Percentiles rank a stretch among this genome's conserved stretches.
Evolutionary conservation across 108 stramenopile genomes (phyloP).

Genomic region (Pelagomonas calceolata): DNA sequence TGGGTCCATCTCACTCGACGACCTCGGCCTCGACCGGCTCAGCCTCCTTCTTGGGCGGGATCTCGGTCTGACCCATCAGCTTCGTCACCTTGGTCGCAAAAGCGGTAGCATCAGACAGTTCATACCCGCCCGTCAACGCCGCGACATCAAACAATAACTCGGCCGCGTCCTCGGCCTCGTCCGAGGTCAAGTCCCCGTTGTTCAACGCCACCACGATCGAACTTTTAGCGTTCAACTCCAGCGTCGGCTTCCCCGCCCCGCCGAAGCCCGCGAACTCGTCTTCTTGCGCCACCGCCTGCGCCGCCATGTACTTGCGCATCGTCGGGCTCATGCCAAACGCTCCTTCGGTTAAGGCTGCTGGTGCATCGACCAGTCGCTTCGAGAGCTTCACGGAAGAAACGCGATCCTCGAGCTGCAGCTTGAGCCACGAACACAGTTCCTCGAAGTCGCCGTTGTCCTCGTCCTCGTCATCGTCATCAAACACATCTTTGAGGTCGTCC

Average conservation of each 20-base stretch:
- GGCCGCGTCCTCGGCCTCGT: slow-evolving; percentile 60
- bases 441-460: slow-evolving; percentile 58
- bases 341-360: slow-evolving; percentile 82
- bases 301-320: slow-evolving; percentile 95
- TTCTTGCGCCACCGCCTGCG: slow-evolving; percentile 80
- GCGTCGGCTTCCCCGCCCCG: slow-evolving; percentile 72
- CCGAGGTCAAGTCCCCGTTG: slow-evolving; percentile 39
- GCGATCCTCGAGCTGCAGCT: slow-evolving; percentile 55
- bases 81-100: slow-evolving; percentile 74
- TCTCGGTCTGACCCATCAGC: slow-evolving; percentile 40
- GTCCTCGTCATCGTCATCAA: slow-evolving; percentile 72
- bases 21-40: slow-evolving; percentile 1
- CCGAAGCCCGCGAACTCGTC: slow-evolving; percentile 42
- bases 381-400: slow-evolving; percentile 82
- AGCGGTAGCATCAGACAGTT: slow-evolving; percentile 63
- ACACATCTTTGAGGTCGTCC: slow-evolving; percentile 52
- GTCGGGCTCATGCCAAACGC: slow-evolving; percentile 93
- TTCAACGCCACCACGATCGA: slow-evolving; percentile 72
- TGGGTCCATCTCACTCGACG: no score
- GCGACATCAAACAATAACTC: slow-evolving; percentile 83
- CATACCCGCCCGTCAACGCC: slow-evolving; percentile 86
- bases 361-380: slow-evolving; percentile 63
- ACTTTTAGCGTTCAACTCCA: slow-evolving; percentile 90
- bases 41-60: background rate
- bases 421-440: slow-evolving; percentile 64